Base-by-base conservation (phyloP, 139 green algal species). In the Tetradesmus lagerheimii region DNA sequence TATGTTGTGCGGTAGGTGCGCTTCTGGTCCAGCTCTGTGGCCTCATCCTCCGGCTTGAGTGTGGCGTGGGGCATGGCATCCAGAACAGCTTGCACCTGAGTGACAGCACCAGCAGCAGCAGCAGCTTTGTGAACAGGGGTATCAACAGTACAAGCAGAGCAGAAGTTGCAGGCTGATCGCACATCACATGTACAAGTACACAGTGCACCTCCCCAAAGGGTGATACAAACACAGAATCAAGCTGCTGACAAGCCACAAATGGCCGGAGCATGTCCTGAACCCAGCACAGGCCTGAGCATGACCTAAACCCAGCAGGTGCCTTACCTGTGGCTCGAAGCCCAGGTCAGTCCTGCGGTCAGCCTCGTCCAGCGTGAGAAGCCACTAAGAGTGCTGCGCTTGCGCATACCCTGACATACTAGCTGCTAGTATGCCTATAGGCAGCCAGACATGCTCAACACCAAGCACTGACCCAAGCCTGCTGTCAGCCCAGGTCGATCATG, bases 271-370 rank as follows among this genome's bases (percentile, higher is more conserved):
- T n/a, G n/a, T n/a, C n/a, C n/a, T n/a, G n/a, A n/a, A n/a, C n/a
- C n/a, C n/a, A n/a, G n/a, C n/a, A n/a, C n/a, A n/a, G n/a, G n/a
- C n/a, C n/a, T n/a, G n/a, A n/a, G n/a, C n/a, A n/a, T n/a, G n/a
- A n/a, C n/a, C n/a, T n/a, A n/a, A n/a, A n/a, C n/a, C n/a, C n/a
- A n/a, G n/a, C n/a, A n/a, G n/a, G n/a, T n/a, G n/a, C n/a, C n/a
- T n/a, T 82, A 95, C 95, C 95, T 99, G 98, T 23, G 97, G 98
- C 92, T 99, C 98, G 89, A 99, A 99, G 18, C 98, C 98, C 91
- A 99, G 96, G 89, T 99, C 98, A 47, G 99, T 99, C 98, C 99
- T 99, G 80, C 98, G 94, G 85, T 99, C 98, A 1, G 98, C 98
- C 94, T 99, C 97, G 90, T 99, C 98, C n/a, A n/a, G n/a, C n/a